Evolutionary conservation across 2,329 filamentous ascomycete species (phyloP), one percentile per base, ranked within the genome.

Genomic region (Colletotrichum sp.): DNA sequence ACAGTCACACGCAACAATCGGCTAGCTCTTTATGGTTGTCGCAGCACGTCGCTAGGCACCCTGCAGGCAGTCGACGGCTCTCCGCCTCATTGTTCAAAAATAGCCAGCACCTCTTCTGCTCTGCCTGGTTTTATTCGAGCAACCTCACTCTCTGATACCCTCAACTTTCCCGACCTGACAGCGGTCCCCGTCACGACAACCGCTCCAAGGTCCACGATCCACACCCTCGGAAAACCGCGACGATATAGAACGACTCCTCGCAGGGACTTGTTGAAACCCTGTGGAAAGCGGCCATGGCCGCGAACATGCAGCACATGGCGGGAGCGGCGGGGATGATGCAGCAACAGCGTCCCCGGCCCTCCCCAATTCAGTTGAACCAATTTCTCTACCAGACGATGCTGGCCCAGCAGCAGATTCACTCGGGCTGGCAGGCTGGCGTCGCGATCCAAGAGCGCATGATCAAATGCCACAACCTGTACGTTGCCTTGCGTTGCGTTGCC

Each of bases 291-390:
- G 88, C 88, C 84, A 92, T 92, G 90, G 90, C 90, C 86, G 90
- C 88, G 81, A 91, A 91, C 79, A 89, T 92, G 85, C 88, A 88
- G 83, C 90, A 90, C 80, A 91, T 92, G 89, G 86, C 84, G 81
- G 85, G 84, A 76, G 85, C 84, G 78, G 86, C 85, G 82, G 85
- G 85, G 75, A 87, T 88, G 83, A 85, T 88, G 82, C 85, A 81
- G 78, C 86, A 86, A 72, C 82, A 82, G 62, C 81, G 82, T 55
- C 82, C 87, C 77, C 86, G 87, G 64, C 80, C 81, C 59, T 79
- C 78, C 68, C 76, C 70, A 36, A 79, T 77, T 57, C 83, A 85
- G 76, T 78, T 86, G 26, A 85, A 86, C 66, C 81, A 85, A 55
- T 78, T 85, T 18, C 83, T 89, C 9, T 88, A 86, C 67, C 83